phyloP scores from a whole-genome alignment of 2,329 filamentous ascomycete genomes.

The Aspergillus puulaauensis region DNA sequence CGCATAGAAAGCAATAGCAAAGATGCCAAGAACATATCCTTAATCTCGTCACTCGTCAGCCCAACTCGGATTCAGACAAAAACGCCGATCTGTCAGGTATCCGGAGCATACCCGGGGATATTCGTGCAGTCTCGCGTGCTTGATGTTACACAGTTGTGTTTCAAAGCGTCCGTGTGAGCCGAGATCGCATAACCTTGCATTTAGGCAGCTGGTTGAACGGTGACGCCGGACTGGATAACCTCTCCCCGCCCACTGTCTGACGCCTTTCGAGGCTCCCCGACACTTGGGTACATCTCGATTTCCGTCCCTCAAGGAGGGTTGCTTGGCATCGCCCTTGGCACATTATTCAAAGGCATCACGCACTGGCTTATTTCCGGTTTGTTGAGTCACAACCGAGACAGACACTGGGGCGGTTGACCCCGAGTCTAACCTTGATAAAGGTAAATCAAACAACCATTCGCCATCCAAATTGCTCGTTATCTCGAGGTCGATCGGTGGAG shows the following conservation, averaged over 20 bases:
- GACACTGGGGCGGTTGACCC: not conserved
- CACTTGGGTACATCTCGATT: not conserved
- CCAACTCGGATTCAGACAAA: constrained; percentile 7
- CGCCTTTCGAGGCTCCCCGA: constrained; percentile 7
- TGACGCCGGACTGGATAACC: not conserved
- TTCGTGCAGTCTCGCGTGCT: constrained; percentile 10
- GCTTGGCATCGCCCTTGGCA: constrained; percentile 10
- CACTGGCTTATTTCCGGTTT: not conserved
- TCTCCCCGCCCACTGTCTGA: not conserved
- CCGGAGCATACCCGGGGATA: constrained; percentile 9
- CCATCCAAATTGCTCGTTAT: constrained; percentile 3
- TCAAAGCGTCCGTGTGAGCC: constrained; percentile 8
- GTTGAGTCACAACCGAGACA: not conserved
- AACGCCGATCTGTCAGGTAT: constrained; percentile 11
- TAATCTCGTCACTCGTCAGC: constrained; percentile 8
- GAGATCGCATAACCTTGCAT: not conserved
- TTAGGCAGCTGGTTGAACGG: not conserved
- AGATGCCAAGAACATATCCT: constrained; percentile 13
- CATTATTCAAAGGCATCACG: not conserved
- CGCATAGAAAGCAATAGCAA: constrained; percentile 10
- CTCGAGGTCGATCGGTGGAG: constrained; percentile 12
- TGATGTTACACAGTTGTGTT: constrained; percentile 15
- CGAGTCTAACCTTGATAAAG: constrained; percentile 2
- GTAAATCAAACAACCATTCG: not conserved
- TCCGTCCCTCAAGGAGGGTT: not conserved